These are phyloP conservation scores for Chrysoporthe austroafricana DNA, from an alignment of 2,329 filamentous ascomycete genomes.

Conservation along the genomic window DNA sequence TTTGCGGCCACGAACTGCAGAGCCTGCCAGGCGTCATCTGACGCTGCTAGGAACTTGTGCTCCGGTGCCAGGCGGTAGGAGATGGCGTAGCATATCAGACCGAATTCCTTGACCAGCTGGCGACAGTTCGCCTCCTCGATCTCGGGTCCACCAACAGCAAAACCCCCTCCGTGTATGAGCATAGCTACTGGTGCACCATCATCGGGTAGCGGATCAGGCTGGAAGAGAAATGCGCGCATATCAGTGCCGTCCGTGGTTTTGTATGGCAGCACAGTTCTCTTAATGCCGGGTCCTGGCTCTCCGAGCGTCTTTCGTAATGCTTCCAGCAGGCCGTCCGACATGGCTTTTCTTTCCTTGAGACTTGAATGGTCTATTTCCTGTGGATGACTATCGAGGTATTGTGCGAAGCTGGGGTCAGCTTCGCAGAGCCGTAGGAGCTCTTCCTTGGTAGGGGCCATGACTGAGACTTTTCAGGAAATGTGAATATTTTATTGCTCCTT, in stretches of 20 bases:
- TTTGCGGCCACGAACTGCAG: constrained; percentile 49
- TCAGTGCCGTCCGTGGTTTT: not conserved
- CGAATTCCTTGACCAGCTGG: not conserved
- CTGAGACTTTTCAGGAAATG: not conserved
- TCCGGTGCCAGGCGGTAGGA: constrained; percentile 46
- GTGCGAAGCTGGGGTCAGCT: not conserved
- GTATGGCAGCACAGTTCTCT: not conserved
- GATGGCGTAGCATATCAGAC: not conserved
- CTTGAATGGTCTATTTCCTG: not conserved
- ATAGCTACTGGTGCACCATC: not conserved
- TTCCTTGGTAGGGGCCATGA: not conserved
- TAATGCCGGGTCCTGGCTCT: not conserved
- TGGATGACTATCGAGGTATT: not conserved
- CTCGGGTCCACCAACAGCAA: not conserved
- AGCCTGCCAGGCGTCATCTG: constrained; percentile 50
- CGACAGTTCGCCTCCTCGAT: not conserved
- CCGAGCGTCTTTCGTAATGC: not conserved
- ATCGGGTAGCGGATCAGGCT: not conserved
- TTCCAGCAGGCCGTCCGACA: not conserved
- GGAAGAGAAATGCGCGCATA: not conserved
- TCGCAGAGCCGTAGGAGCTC: not conserved
- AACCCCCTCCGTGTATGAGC: not conserved
- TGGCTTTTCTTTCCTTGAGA: not conserved
- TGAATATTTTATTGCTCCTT: not conserved
- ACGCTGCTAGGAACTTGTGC: constrained; percentile 47